Evolutionary conservation across 768 basidiomycete genomes (phyloP).

Genomic region (Russula abietina): DNA sequence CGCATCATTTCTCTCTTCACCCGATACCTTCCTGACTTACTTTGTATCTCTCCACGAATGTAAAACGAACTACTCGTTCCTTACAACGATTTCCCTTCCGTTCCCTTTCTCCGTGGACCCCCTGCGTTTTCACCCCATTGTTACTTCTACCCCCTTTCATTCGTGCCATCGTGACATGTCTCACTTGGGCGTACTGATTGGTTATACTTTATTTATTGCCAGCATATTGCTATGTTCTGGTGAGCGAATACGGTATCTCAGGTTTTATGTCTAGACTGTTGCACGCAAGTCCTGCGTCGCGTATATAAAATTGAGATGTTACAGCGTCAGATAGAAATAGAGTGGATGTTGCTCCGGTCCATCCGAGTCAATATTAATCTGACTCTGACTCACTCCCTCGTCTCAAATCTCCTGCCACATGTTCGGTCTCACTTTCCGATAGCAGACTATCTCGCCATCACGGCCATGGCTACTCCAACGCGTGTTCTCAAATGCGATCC

Average conservation of each 20-base stretch:
- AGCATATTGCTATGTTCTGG: conserved; percentile 6
- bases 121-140: neutral
- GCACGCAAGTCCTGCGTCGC: neutral
- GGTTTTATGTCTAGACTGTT: neutral
- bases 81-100: neutral
- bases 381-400: neutral
- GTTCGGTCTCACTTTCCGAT: conserved; percentile 1
- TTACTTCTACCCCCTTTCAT: neutral
- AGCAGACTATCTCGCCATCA: neutral
- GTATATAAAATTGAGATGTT: neutral
- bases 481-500: conserved; percentile 58
- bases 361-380: neutral
- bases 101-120: neutral
- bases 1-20: neutral
- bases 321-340: neutral
- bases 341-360: neutral
- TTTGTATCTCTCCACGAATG: conserved; percentile 15
- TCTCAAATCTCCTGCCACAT: conserved; percentile 1
- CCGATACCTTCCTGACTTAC: neutral
- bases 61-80: neutral
- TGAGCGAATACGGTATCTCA: conserved; percentile 7
- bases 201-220: conserved; percentile 8
- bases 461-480: conserved; percentile 30
- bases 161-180: neutral
- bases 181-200: neutral